Evolutionary conservation across 371 early-diverging fungal species (phyloP).

Genomic region (Zancudomyces culisetae): DNA sequence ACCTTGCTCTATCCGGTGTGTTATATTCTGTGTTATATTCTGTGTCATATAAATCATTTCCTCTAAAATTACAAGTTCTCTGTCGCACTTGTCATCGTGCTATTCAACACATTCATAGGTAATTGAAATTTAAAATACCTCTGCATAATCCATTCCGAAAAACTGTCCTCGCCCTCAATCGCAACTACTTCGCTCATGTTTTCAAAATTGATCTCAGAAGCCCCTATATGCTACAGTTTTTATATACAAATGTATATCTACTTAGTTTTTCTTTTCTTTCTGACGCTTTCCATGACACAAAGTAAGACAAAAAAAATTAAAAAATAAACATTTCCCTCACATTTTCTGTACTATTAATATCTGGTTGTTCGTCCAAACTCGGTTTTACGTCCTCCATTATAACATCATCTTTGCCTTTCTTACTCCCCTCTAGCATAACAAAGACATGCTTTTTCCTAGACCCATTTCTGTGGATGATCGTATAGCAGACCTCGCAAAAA

Average conservation of each 20-base stretch:
- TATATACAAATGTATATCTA: too few relatives aligned
- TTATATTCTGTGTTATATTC: background rate
- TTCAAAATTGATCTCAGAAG: constrained; percentile 11
- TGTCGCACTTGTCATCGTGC: too few relatives aligned
- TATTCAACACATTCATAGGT: too few relatives aligned
- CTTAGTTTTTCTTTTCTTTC: too few relatives aligned
- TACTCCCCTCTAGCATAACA: background rate
- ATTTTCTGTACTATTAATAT: too few relatives aligned
- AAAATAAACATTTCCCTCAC: too few relatives aligned
- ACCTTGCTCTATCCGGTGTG: constrained; percentile 50
- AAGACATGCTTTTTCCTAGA: constrained; percentile 36
- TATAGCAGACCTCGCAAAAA: constrained; percentile 82
- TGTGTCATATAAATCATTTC: background rate
- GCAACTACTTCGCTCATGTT: constrained; percentile 21
- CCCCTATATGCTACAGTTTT: background rate
- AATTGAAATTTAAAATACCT: background rate
- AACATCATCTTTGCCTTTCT: too few relatives aligned
- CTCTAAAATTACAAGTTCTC: too few relatives aligned
- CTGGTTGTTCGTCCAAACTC: too few relatives aligned
- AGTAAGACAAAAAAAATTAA: too few relatives aligned
- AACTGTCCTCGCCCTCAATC: constrained; percentile 22
- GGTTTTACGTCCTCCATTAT: too few relatives aligned
- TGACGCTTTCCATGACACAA: too few relatives aligned
- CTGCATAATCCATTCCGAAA: constrained; percentile 40
- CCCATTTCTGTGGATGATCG: constrained; percentile 74